Conservation (phyloP, 768 basidiomycete species). For the Mycena crocata region DNA sequence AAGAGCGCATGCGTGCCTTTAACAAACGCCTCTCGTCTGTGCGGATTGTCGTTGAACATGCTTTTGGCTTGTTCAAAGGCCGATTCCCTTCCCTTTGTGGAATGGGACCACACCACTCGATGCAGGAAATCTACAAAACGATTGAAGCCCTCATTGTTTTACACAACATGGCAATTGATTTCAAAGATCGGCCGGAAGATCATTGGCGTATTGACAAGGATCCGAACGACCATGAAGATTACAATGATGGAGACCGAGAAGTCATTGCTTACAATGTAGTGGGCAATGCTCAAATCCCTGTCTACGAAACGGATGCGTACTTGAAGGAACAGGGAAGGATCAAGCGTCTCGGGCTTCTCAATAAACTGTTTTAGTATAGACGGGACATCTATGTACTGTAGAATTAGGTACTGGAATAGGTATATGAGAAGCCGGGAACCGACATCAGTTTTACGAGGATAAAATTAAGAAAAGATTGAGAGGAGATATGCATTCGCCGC, state of each 20-base stretch:
- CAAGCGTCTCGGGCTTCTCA: neutral
- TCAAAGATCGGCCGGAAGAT: slow-evolving; percentile 30
- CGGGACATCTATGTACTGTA: no score
- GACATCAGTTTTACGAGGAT: no score
- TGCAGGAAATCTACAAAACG: slow-evolving; percentile 33
- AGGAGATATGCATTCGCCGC: neutral
- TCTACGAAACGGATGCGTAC: neutral
- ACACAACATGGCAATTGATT: slow-evolving; percentile 39
- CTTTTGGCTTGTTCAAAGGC: slow-evolving; percentile 45
- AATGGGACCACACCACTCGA: slow-evolving; percentile 30
- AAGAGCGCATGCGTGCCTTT: slow-evolving; percentile 30
- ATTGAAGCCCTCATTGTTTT: slow-evolving; percentile 38
- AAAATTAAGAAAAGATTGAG: neutral
- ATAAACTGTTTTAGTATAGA: no score
- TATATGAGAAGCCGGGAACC: no score
- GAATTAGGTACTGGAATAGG: no score
- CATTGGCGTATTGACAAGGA: slow-evolving; percentile 10
- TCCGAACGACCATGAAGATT: neutral
- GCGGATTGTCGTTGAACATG: slow-evolving; percentile 40
- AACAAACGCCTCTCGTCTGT: slow-evolving; percentile 34
- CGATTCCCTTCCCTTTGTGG: slow-evolving; percentile 36
- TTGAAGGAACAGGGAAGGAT: slow-evolving; percentile 2
- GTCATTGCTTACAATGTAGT: neutral
- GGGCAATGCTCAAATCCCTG: neutral
- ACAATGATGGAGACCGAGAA: neutral